phyloP scores from a whole-genome alignment of 2,329 filamentous ascomycete species.

The Fusarium oxysporum region DNA sequence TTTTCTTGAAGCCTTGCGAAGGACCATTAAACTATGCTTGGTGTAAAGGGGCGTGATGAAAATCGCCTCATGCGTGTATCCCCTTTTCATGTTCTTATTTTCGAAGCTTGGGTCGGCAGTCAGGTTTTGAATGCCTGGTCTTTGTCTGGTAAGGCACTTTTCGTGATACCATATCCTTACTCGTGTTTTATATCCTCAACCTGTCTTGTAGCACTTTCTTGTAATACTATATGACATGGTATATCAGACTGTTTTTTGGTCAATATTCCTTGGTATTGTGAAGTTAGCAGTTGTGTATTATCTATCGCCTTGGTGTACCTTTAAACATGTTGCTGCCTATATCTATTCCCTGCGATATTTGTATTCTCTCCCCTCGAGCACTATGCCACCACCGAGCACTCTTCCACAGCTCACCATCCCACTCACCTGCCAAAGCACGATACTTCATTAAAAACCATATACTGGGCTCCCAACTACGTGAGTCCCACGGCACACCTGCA shows the following conservation, averaged over 20 bases:
- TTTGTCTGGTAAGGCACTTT: constrained; percentile 47
- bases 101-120: constrained; percentile 26
- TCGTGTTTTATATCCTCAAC: constrained; percentile 34
- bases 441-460: constrained; percentile 59
- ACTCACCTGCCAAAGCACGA: constrained; percentile 50
- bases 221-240: constrained; percentile 38
- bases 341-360: constrained; percentile 6
- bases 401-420: constrained; percentile 53
- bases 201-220: constrained; percentile 30
- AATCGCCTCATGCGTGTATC: constrained; percentile 37
- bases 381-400: constrained; percentile 47
- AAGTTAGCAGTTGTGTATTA: background rate
- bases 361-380: constrained; percentile 43
- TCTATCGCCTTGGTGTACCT: constrained; percentile 5
- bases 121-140: constrained; percentile 37
- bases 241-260: background rate
- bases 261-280: background rate
- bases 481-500: constrained; percentile 57
- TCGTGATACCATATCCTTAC: constrained; percentile 51
- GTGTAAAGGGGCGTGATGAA: constrained; percentile 46
- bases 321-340: background rate
- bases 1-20: constrained; percentile 23
- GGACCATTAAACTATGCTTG: constrained; percentile 33
- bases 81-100: constrained; percentile 32
- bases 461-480: constrained; percentile 58